A percentile compares a stretch with the other conserved stretches of the same genome.
phyloP scores from a whole-genome alignment of 345 rosid species.

The Ceriops tagal region DNA sequence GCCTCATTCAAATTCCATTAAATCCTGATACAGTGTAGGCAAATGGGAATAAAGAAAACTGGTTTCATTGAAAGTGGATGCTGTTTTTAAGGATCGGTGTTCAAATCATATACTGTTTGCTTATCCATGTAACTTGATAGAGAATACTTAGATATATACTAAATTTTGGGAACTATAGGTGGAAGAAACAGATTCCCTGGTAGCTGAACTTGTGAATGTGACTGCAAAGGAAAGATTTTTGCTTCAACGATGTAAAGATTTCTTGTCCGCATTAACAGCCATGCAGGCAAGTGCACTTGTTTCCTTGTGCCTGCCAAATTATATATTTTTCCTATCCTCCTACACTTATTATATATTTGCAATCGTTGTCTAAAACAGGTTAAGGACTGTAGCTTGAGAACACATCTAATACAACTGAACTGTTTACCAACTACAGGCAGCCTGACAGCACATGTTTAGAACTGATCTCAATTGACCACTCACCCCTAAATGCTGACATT shows the following conservation, averaged over 20 bases:
- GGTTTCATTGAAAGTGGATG: too few species aligned
- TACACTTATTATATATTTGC: constrained; percentile 4
- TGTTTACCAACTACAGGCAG: constrained; percentile 43
- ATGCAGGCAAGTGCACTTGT: constrained; percentile 53
- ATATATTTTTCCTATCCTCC: background rate
- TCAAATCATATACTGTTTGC: too few species aligned
- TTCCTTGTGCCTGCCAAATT: background rate
- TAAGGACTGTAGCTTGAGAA: constrained; percentile 79
- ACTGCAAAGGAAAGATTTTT: constrained; percentile 61
- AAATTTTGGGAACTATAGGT: constrained; percentile 39
- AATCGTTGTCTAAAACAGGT: constrained; percentile 44
- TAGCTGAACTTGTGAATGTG: constrained; percentile 59
- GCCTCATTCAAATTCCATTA: too few species aligned
- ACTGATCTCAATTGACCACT: constrained; percentile 65
- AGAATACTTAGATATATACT: too few species aligned
- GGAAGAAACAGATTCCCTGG: constrained; percentile 60
- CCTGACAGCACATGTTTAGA: constrained; percentile 71
- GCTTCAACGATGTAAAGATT: constrained; percentile 64
- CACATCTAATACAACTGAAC: constrained; percentile 72
- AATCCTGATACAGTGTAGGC: too few species aligned
- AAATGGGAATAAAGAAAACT: too few species aligned
- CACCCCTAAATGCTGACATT: constrained; percentile 54
- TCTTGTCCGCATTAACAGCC: constrained; percentile 63
- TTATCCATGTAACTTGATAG: too few species aligned
- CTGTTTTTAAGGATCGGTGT: too few species aligned